Conservation (phyloP, 495 filamentous ascomycete species). For the Glutinoglossum americanum region DNA sequence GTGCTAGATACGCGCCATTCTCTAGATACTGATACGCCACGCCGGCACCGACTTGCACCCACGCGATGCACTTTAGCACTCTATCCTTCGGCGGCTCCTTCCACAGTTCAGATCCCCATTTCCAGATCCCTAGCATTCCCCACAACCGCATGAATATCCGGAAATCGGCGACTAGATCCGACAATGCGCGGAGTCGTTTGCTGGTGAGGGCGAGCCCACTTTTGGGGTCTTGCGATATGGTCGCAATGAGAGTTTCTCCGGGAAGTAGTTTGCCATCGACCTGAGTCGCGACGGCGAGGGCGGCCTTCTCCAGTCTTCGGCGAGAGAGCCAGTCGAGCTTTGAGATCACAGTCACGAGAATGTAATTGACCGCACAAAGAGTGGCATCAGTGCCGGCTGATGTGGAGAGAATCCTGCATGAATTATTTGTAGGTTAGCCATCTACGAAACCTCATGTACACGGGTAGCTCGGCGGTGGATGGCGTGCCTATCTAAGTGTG, state of each 20-base stretch:
- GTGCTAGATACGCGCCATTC: constrained; percentile 59
- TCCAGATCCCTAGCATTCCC: constrained; percentile 57
- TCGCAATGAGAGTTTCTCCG: constrained; percentile 20
- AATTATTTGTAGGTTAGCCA: not conserved
- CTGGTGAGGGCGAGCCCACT: constrained; percentile 8
- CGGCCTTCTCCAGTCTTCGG: constrained; percentile 11
- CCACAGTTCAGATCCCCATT: constrained; percentile 31
- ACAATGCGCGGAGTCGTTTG: constrained; percentile 23
- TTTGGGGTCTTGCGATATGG: constrained; percentile 20
- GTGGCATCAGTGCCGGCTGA: constrained; percentile 38
- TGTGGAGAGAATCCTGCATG: constrained; percentile 31
- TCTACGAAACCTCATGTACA: not conserved
- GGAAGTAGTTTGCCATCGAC: constrained; percentile 10
- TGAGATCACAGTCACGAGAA: constrained; percentile 25
- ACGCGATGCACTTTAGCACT: constrained; percentile 29
- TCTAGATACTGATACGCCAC: constrained; percentile 57
- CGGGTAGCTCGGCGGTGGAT: not conserved
- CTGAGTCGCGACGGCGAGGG: constrained; percentile 11
- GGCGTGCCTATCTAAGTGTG: constrained; percentile 19
- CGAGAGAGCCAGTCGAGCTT: constrained; percentile 5
- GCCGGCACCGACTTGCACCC: constrained; percentile 45
- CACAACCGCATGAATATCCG: constrained; percentile 59
- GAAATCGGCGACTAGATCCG: constrained; percentile 33
- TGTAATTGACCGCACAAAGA: constrained; percentile 43
- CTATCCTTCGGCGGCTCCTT: constrained; percentile 14